Base-by-base conservation (phyloP, 495 filamentous ascomycete species). In the Staphylotrichum tortipilum region DNA sequence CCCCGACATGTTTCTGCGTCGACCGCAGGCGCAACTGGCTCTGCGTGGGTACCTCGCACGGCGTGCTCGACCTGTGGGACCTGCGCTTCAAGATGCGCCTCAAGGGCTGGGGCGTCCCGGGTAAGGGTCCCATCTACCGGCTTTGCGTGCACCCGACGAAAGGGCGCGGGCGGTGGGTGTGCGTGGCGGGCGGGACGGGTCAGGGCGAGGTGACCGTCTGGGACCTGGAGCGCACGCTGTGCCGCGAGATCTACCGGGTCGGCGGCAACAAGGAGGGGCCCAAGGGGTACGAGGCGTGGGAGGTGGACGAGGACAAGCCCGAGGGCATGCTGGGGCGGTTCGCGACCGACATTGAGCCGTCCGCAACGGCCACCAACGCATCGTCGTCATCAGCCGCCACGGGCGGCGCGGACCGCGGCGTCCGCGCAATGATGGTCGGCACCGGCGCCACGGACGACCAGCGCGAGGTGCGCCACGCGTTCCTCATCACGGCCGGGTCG, bases 31-130 rank as follows among this genome's bases (percentile, higher is more conserved):
- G 84, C 41, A 86, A 86, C 55, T 99, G 94, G 94, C 71, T 99
- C 4, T 71, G 94, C 7, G 67, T 97, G 4, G 92, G 90, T 28
- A 97, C 94, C 1, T 88, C 89, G 7, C 90, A 97, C 57, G 94
- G 94, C 3, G 82, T 96, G 39, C 70, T 99, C 7, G 86, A 94
- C 57, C 74, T 99, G 15, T 99, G 94, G 92, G 94, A 99, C 62
- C 78, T 99, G 14, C 85, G 94, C 14, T 99, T 97, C 69, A 84
- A 79, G 44, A 75, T 95, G 42, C 81, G 89, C 14, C 67, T 95
- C 24, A 90, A 86, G 65, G 85, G 82, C 6, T 97, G 90, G 91
- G 88, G 86, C 18, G 77, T 99, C 8, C 82, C 88, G 2, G 86
- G 86, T 24, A 85, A 83, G 57, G 78, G 83, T 7, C 74, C 86